Evolutionary conservation across 1,284 basidiomycete genomes (phyloP), one percentile per base, ranked within the genome.

Genomic region (Austroboletus niveus): DNA sequence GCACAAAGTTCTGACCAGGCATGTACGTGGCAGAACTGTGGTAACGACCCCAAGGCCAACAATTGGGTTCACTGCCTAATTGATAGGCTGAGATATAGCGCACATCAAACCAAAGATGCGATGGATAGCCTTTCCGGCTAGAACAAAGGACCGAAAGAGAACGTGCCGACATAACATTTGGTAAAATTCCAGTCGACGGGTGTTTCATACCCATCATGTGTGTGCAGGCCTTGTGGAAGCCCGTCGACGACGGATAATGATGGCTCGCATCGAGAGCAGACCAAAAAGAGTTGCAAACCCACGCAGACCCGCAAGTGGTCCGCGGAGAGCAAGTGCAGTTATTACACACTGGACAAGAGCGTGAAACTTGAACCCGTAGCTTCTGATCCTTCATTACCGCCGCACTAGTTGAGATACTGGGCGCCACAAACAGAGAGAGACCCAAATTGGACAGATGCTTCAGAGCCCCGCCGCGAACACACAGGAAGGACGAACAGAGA

Each of bases 231-330:
- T 45, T 60, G 51, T 49, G 61, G 63, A 54, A 51, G 54, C 48
- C 63, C 61, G 60, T 63, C 59, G 42, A 61, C 36, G 58, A 41
- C 49, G 59, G 62, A 52, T 43, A 42, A 29, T 52, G 58, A 60
- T 53, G 45, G 45, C 53, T 58, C 58, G 40, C 51, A 45, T 50
- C 52, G 50, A 36, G 41, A 41, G 51, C 8, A 17, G 31, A 38
- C 51, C 42, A 38, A 52, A 66, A 66, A 56, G 49, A 50, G 43
- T 51, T 43, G 39, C 46, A 47, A 48, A 59, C 60, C 51, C 57
- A 64, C 50, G 48, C 50, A 49, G 24, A 47, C 41, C 51, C 52
- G 29, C 45, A 42, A 45, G 42, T 46, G 40, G 52, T 68, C 65
- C 63, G 62, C 62, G 62, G 62, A 63, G 45, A n/a, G 51, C 27